phyloP scores from a whole-genome alignment of 108 stramenopile genomes.

The Bacterosira constricta region DNA sequence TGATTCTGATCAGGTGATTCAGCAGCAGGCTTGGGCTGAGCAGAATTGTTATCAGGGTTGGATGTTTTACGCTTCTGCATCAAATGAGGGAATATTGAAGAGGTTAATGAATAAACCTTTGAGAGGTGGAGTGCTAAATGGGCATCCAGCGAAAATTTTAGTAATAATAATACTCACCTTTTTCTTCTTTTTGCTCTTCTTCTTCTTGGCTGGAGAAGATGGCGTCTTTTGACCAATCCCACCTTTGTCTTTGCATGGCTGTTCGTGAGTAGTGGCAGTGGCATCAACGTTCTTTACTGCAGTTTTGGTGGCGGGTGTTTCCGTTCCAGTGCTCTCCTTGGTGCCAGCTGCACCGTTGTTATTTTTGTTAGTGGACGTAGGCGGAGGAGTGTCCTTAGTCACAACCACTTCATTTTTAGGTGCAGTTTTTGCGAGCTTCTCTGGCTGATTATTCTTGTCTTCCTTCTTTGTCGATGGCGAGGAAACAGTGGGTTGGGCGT shows the following conservation, averaged over 20 bases:
- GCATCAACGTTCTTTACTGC: no score
- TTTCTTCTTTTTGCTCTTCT: slow-evolving; percentile 40
- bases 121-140: background rate
- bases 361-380: background rate
- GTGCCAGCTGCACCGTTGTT: background rate
- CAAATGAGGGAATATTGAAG: background rate
- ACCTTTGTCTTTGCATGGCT: background rate
- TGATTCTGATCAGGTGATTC: slow-evolving; percentile 15
- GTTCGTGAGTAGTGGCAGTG: background rate
- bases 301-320: background rate
- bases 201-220: slow-evolving; percentile 21
- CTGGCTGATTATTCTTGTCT: no score
- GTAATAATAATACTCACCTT: slow-evolving; percentile 20
- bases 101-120: background rate
- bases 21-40: background rate
- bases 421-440: no score
- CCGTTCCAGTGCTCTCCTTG: background rate
- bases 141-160: background rate
- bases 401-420: background rate
- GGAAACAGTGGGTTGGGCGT: background rate
- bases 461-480: no score
- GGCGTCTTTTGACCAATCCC: background rate
- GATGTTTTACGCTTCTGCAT: slow-evolving; percentile 27
- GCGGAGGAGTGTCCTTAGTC: background rate
- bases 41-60: slow-evolving; percentile 1